Evolutionary conservation across 768 basidiomycete genomes (phyloP), one percentile per base, ranked within the genome.

Genomic region (Crepidotus variabilis): DNA sequence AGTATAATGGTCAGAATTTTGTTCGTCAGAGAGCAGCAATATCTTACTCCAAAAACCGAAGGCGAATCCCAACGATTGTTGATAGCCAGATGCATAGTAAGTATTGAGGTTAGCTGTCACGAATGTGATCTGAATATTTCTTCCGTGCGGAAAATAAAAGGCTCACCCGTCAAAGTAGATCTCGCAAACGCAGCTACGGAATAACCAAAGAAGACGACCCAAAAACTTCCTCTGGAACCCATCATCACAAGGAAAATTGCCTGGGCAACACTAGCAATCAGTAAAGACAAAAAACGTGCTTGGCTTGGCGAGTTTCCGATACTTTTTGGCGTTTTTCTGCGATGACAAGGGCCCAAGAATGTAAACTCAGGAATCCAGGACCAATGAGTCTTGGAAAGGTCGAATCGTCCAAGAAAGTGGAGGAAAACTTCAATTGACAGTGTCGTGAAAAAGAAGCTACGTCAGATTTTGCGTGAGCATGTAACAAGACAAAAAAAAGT

Each of bases 1-100:
- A 54, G 28, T 11, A 57, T 18, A 22, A n/a, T 54, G 16, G 47
- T 22, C 32, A 46, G 35, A 11, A 6, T 32, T 50, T 6, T n/a
- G 11, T 39, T 33, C 23, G 10, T 2, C 1, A 54, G 24, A n/a
- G n/a, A 33, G 8, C 36, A 34, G 23, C 39, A 24, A 36, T 14
- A 20, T 55, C 73, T 57, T 61, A 82, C 82, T 77, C 78, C 79
- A 83, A 23, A 72, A 62, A 4, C 75, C 80, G 60, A 73, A 81
- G n/a, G 79, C 71, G 60, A 75, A 75, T 13, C 79, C 78, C 10
- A 83, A 65, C 2, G 77, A 72, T 50, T 70, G 72, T 35, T 67
- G 71, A 6, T 72, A 75, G 4, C 71, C 72, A 6, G 64, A 64
- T 2, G 76, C 71, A 43, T 78, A 75, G 61, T 79, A 84, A 8